Conservation (phyloP, 163 green algal species). For the Chlamydomonas reinhardtii region DNA sequence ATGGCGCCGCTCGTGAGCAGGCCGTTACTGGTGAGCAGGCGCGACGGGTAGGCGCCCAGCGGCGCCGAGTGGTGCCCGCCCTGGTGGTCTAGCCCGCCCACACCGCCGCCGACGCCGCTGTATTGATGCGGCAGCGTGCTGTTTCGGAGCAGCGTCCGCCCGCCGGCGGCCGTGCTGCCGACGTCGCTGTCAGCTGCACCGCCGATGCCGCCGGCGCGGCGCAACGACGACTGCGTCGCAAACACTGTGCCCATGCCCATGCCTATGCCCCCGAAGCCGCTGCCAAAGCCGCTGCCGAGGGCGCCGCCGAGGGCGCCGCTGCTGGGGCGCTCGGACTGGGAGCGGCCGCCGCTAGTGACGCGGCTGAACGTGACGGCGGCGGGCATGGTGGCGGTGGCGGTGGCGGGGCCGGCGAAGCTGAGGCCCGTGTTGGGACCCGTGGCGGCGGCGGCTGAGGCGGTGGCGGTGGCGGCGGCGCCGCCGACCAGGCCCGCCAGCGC, state of each 20-base stretch:
- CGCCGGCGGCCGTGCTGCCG: background rate
- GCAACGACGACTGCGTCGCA: no score
- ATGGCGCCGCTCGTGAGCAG: no score
- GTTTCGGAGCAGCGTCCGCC: background rate
- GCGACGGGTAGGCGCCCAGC: no score
- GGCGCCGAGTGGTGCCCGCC: no score
- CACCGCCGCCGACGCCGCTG: background rate
- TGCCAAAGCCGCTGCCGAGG: no score
- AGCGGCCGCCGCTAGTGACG: background rate
- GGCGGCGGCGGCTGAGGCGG: background rate
- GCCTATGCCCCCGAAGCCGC: background rate
- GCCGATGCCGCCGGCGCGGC: no score
- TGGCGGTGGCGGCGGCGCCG: background rate
- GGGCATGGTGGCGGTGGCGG: background rate
- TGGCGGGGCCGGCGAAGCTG: background rate
- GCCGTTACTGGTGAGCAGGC: no score
- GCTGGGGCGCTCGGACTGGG: no score
- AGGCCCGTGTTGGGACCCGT: background rate
- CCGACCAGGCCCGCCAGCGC: background rate
- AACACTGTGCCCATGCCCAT: background rate
- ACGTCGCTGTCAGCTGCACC: background rate
- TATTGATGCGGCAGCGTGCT: background rate
- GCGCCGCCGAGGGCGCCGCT: no score
- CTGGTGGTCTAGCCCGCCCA: no score
- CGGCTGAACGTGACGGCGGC: background rate